Conservation (phyloP, 257 asterid genomes). For the Capsicum pubescens region DNA sequence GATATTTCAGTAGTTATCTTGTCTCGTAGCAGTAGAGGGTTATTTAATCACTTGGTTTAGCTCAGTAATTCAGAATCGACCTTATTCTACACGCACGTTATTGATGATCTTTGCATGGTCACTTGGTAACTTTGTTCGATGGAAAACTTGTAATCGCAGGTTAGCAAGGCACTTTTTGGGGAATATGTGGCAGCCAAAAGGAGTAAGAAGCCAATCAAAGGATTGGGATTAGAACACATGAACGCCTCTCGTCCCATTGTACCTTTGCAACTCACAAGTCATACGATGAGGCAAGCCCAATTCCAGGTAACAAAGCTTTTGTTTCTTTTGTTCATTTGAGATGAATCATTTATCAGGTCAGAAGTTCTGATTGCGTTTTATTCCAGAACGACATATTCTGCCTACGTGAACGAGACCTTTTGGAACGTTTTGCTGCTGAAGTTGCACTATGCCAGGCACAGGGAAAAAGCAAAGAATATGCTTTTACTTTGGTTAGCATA, state of each 20-base stretch:
- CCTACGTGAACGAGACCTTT: constrained; percentile 89
- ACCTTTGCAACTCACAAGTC: constrained; percentile 59
- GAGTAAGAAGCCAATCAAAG: constrained; percentile 71
- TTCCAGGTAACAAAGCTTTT: constrained; percentile 69
- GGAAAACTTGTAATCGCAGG: constrained; percentile 50
- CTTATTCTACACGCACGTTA: not conserved
- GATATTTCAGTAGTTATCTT: not conserved
- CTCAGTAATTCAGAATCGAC: not conserved
- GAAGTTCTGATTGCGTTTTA: constrained; percentile 26
- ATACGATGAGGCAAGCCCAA: constrained; percentile 51
- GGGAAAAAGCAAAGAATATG: constrained; percentile 83
- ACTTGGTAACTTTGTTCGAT: not conserved
- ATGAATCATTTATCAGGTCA: constrained; percentile 8
- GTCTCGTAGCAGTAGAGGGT: not conserved
- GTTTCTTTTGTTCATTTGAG: constrained; percentile 22
- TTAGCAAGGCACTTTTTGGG: constrained; percentile 86
- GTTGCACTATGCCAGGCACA: constrained; percentile 64
- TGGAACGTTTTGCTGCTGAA: constrained; percentile 75
- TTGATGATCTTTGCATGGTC: not conserved
- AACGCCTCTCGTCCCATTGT: constrained; percentile 66
- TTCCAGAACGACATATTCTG: constrained; percentile 77
- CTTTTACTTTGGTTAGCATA: constrained; percentile 59
- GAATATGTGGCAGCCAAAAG: constrained; percentile 65
- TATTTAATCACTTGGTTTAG: no score
- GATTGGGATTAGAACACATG: constrained; percentile 97